These are phyloP conservation scores for Saccharomycopsis hybrid DNA, from an alignment of 1,139 yeast species.

Conservation along the genomic window DNA sequence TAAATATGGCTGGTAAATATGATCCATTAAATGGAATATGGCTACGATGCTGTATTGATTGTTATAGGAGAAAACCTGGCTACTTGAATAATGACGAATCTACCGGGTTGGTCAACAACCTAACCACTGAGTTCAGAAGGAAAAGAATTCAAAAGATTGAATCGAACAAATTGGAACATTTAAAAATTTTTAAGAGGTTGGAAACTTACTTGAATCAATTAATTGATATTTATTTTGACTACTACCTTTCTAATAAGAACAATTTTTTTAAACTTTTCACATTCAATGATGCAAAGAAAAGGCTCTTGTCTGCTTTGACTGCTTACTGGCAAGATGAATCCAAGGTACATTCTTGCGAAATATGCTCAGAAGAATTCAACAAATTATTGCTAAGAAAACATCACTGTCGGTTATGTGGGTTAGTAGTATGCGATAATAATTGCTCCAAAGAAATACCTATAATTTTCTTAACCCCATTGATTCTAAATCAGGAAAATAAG, in stretches of 20 bases:
- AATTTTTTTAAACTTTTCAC: conserved; percentile 5
- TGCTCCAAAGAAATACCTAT: conserved; percentile 76
- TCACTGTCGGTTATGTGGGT: conserved; percentile 84
- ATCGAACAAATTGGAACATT: conserved; percentile 41
- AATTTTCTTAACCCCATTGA: conserved; percentile 37
- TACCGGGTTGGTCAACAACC: neutral
- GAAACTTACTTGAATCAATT: conserved; percentile 38
- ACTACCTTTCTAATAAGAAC: conserved; percentile 6
- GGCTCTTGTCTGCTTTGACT: conserved; percentile 1
- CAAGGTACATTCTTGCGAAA: conserved; percentile 46
- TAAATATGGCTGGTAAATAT: conserved; percentile 39
- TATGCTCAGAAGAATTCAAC: conserved; percentile 56
- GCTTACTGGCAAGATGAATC: conserved; percentile 58
- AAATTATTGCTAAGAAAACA: conserved; percentile 61
- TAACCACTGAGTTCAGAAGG: conserved; percentile 30
- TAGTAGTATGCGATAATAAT: conserved; percentile 68
- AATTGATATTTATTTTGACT: conserved; percentile 22
- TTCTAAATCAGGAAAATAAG: conserved; percentile 20
- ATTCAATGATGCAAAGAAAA: conserved; percentile 13
- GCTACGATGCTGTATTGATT: conserved; percentile 62
- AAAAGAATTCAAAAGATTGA: conserved; percentile 36
- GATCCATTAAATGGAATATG: conserved; percentile 49
- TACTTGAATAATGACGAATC: conserved; percentile 26
- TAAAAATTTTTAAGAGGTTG: conserved; percentile 60
- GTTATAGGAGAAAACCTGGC: conserved; percentile 55